Conservation (phyloP, 495 filamentous ascomycete genomes). For the Talaromyces wortmannii region DNA sequence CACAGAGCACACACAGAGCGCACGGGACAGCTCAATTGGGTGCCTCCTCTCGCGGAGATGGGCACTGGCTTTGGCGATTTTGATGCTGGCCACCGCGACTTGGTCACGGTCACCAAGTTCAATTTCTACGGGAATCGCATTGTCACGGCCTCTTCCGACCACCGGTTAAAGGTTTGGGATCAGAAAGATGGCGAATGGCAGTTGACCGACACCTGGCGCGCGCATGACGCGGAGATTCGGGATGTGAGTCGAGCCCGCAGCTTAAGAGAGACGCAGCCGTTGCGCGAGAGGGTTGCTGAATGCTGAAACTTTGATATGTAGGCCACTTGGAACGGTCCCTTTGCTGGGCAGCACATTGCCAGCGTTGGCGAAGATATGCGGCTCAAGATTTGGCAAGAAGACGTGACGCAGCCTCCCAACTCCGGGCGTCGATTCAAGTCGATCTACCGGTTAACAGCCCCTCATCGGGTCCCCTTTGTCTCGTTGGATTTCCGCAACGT, state of each 20-base stretch:
- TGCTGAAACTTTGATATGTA: constrained; percentile 14
- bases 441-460: constrained; percentile 49
- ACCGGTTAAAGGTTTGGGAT: constrained; percentile 89
- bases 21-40: too few relatives aligned
- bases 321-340: constrained; percentile 75
- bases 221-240: constrained; percentile 84
- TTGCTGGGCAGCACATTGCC: constrained; percentile 54
- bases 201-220: constrained; percentile 80
- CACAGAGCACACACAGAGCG: too few relatives aligned
- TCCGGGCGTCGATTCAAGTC: constrained; percentile 72
- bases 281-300: neutral
- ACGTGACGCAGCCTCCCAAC: constrained; percentile 62
- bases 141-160: constrained; percentile 86
- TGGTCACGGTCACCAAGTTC: constrained; percentile 44
- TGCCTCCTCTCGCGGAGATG: constrained; percentile 14
- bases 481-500: constrained; percentile 76
- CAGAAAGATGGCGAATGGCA: constrained; percentile 72
- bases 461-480: constrained; percentile 57
- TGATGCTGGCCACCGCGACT: constrained; percentile 56
- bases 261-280: too few relatives aligned
- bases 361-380: constrained; percentile 79
- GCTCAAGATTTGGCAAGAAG: constrained; percentile 87
- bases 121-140: constrained; percentile 86
- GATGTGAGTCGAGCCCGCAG: constrained; percentile 49
- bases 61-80: constrained; percentile 55